Evolutionary conservation across 495 filamentous ascomycete species (phyloP), one percentile per base, ranked within the genome.

Genomic region (Evernia prunastri): DNA sequence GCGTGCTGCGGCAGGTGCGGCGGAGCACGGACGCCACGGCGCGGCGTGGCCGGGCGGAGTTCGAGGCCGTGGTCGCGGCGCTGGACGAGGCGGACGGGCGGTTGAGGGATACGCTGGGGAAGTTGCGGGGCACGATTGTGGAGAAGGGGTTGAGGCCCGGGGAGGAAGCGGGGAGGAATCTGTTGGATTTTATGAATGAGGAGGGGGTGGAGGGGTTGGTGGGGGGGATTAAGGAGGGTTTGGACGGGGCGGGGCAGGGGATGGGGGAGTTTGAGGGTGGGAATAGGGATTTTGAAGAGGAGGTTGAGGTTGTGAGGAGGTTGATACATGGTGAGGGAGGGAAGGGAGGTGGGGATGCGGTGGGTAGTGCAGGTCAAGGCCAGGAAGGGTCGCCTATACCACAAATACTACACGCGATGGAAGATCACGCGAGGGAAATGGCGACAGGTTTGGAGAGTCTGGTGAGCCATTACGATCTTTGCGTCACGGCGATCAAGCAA

Each of bases 161-260:
- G 0, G 82, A 82, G 20, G 87, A 90, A 72, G 81, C 82, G 45
- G 78, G 80, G 27, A 88, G 88, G 72, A 89, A 78, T 66, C 75
- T 98, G 66, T 82, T 92, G 70, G 92, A 96, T 72, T 98, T 97
- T 75, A 86, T 97, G 51, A 92, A 97, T 70, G 89, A 90, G 69
- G 77, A 84, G 25, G 85, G 83, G 13, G 88, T 96, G 8, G 87
- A 90, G 36, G 79, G 80, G 60, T 79, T 96, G 63, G 81, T 85
- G 59, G 75, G 83, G 47, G 75, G 81, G 0, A 73, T 97, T 54
- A 89, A 88, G 67, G 78, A 77, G 43, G 87, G 86, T 45, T 89
- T 96, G 43, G 81, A 83, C 66, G 73, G 74, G 25, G 79, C 79
- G 31, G 78, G 79, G 63, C 69, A 77, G 56, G 82, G 83, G 5